Conservation (phyloP, 2,329 filamentous ascomycete species). For the Hymenoscyphus albidus region DNA sequence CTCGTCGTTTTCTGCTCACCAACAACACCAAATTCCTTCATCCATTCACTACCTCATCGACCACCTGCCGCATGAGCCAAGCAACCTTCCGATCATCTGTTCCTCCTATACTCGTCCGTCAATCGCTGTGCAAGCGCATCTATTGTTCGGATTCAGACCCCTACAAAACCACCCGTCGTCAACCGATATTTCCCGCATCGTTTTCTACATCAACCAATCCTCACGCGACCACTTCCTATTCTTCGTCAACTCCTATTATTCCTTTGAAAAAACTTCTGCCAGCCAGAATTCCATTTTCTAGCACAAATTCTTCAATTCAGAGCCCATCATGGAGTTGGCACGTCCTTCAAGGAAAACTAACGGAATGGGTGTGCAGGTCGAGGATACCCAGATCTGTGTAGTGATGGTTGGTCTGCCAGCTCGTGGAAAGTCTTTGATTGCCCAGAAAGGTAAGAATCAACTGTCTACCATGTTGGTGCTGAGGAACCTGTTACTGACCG, state of each 20-base stretch:
- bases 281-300: constrained; percentile 7
- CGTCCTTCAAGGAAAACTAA: constrained; percentile 43
- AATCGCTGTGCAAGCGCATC: constrained; percentile 3
- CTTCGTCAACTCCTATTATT: constrained; percentile 2
- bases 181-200: constrained; percentile 20
- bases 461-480: constrained; percentile 5
- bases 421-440: constrained; percentile 94
- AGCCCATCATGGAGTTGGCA: constrained; percentile 23
- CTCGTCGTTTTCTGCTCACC: neutral
- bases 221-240: constrained; percentile 23
- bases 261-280: neutral
- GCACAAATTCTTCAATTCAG: neutral
- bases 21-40: constrained; percentile 3
- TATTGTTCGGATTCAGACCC: neutral
- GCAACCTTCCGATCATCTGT: neutral
- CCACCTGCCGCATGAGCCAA: constrained; percentile 8
- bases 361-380: constrained; percentile 76
- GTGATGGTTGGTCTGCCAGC: constrained; percentile 98
- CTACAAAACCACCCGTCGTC: constrained; percentile 10
- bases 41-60: neutral
- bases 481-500: constrained; percentile 13
- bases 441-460: constrained; percentile 75
- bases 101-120: neutral
- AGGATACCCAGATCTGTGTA: constrained; percentile 95
- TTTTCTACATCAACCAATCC: constrained; percentile 13